Evolutionary conservation across 306 rosid genomes (phyloP), one percentile per base, ranked within the genome.

Genomic region (Rubus parviflorus): DNA sequence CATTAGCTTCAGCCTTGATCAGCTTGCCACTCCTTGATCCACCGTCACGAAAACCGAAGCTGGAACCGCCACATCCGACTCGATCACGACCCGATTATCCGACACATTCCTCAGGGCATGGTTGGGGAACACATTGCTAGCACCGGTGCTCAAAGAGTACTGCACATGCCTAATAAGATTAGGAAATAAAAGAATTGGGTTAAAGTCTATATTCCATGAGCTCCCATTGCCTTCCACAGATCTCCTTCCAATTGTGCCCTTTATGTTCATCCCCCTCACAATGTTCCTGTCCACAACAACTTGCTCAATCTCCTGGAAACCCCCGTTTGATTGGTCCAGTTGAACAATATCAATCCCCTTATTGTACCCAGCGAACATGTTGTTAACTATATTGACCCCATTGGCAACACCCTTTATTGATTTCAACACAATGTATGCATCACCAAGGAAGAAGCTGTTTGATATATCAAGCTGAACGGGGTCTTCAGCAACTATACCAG

Each of bases 401-500:
- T 53, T 82, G 0, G 79, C 85, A 1, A 90, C 71, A 8, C 99
- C 97, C 2, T 77, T 88, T 3, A 84, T 76, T n/a, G 99, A 92
- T 79, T 89, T 95, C 17, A 92, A 74, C 20, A 87, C 88, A 70
- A 95, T 60, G 42, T 84, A 82, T 2, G 92, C 97, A 49, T 92
- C 97, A 40, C 99, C 99, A 22, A 95, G 92, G 89, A 95, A 95
- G 74, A 95, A 95, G 5, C 75, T 83, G 52, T 90, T 84, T 1
- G 97, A 82, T 57, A 95, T 86, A 23, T 90, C 92, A 51, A 92
- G 93, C 52, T 95, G 97, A 76, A 90, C 91, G 0, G 97, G 99
- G 72, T 95, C 99, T 80, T 95, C 99, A 1, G 92, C 96, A 1
- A 95, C 92, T 49, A 95, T 95, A 0, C 92, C 92, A 0, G 97